A percentile compares a stretch with the other conserved stretches of the same genome.
phyloP scores from a whole-genome alignment of 164 flowering plant species.

The Cinnamomum micranthum region DNA sequence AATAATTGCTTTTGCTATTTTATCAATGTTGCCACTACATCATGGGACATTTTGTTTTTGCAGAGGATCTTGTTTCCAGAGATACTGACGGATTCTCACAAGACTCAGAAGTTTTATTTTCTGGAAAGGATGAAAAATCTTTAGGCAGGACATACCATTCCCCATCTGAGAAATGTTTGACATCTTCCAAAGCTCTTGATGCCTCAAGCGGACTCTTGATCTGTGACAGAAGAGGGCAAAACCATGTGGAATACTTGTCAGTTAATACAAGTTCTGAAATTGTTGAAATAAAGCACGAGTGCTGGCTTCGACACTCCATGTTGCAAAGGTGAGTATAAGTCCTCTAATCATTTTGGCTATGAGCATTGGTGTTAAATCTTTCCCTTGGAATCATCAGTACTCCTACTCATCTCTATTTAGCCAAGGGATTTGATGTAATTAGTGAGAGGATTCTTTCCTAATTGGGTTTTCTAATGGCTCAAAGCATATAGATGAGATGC shows the following conservation, averaged over 20 bases:
- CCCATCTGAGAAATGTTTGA: constrained; percentile 21
- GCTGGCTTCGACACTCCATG: constrained; percentile 30
- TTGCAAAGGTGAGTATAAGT: constrained; percentile 46
- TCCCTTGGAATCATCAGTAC: background rate
- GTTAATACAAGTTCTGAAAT: constrained; percentile 35
- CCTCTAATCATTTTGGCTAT: background rate
- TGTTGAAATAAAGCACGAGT: constrained; percentile 16
- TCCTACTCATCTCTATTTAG: background rate
- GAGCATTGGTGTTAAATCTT: background rate
- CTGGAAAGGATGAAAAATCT: constrained; percentile 22
- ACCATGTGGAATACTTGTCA: constrained; percentile 17
- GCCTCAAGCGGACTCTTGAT: background rate
- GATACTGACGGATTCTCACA: constrained; percentile 32
- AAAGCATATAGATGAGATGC: background rate
- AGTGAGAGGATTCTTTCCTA: background rate
- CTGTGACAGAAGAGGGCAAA: constrained; percentile 17
- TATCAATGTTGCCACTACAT: background rate
- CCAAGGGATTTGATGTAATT: background rate
- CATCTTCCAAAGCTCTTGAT: constrained; percentile 19
- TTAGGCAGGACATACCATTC: constrained; percentile 17
- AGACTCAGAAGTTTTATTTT: constrained; percentile 22
- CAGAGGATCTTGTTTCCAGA: constrained; percentile 58
- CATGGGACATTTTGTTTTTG: constrained; percentile 4
- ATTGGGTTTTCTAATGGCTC: background rate
- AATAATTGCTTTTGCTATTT: no score